phyloP scores from a whole-genome alignment of 768 basidiomycete species.

The Agrocybe praecox region DNA sequence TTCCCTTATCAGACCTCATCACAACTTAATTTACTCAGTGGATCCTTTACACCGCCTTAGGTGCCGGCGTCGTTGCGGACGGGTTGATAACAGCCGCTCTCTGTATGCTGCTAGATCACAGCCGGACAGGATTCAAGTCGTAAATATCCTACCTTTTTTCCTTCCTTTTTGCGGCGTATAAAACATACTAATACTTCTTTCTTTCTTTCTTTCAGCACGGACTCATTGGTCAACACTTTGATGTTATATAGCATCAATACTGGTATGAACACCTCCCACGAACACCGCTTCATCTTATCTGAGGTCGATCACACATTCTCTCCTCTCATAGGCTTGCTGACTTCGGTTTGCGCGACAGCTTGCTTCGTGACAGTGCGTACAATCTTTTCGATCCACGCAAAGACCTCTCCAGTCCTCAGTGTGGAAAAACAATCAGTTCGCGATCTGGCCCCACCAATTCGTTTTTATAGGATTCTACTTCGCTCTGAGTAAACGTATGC shows the following conservation, averaged over 20 bases:
- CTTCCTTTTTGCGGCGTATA: no score
- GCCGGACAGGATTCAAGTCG: slow-evolving; percentile 24
- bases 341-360: slow-evolving; percentile 21
- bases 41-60: slow-evolving; percentile 23
- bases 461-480: slow-evolving; percentile 29
- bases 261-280: slow-evolving; percentile 8
- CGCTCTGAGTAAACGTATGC: slow-evolving; percentile 25
- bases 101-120: slow-evolving; percentile 19
- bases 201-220: slow-evolving; percentile 13
- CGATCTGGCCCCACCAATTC: slow-evolving; percentile 28
- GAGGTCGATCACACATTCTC: not conserved
- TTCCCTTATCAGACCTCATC: not conserved
- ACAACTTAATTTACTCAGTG: slow-evolving; percentile 10
- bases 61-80: slow-evolving; percentile 22
- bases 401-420: not conserved
- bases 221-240: slow-evolving; percentile 23
- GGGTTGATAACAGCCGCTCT: slow-evolving; percentile 22
- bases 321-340: not conserved
- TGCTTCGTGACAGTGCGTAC: slow-evolving; percentile 26
- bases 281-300: not conserved
- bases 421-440: slow-evolving; percentile 10
- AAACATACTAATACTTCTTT: no score
- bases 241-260: slow-evolving; percentile 28
- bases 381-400: not conserved
- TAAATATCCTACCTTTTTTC: slow-evolving; percentile 4